Evolutionary conservation across 768 basidiomycete genomes (phyloP), one percentile per base, ranked within the genome.

Genomic region (Roridomyces roridus): DNA sequence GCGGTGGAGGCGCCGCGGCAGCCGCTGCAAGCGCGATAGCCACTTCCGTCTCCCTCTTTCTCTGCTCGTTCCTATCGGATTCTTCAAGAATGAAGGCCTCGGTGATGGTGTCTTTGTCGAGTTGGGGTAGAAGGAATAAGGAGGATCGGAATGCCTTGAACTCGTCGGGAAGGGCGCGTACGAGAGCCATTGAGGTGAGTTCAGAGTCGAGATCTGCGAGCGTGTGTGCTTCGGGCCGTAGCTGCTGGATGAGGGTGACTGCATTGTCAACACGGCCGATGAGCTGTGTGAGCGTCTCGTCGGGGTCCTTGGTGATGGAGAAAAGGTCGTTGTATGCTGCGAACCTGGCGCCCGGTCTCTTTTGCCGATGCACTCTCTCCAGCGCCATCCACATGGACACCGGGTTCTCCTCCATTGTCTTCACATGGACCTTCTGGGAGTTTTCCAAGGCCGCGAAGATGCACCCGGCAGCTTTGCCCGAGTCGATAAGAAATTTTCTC

Each of bases 341-440:
- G 52, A 69, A 69, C 6, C 63, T 24, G 8, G 61, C 57, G 9
- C 66, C 59, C 12, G 66, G 65, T 35, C 63, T 65, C 51, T 69
- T 68, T 24, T 64, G 60, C 14, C 60, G 29, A 48, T 69, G 67
- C 17, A 56, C 59, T 8, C 12, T 40, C 37, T 64, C 58, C 28
- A 69, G 35, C 8, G 51, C 36, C 0, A 37, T 35, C 66, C 62
- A 68, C 63, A 67, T 67, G 37, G 58, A 46, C 23, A 64, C 46
- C 12, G 68, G 68, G 47, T 69, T 54, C 24, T 64, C 60, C 36
- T n/a, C n/a, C n/a, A n/a, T n/a, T n/a, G n/a, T n/a, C n/a, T n/a
- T n/a, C n/a, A n/a, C n/a, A n/a, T n/a, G n/a, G n/a, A n/a, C n/a
- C n/a, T n/a, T n/a, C n/a, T n/a, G n/a, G n/a, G n/a, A n/a, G n/a